Evolutionary conservation across 768 basidiomycete species (phyloP).

Genomic region (Pleurotus tuoliensis): DNA sequence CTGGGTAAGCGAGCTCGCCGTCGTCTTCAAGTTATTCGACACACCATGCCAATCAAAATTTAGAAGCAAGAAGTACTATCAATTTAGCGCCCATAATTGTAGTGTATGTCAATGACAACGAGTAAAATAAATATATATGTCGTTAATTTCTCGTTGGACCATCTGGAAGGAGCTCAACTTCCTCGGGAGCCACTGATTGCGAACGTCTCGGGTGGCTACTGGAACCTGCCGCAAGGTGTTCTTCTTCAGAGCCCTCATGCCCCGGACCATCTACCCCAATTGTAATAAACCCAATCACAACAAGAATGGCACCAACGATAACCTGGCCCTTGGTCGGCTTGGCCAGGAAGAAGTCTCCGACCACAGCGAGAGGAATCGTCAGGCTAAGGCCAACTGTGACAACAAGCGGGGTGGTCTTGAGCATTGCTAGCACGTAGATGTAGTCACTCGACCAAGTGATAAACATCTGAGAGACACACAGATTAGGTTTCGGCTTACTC

Average conservation of each 20-base stretch:
- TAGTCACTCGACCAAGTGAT: constrained; percentile 86
- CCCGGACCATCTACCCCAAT: constrained; percentile 49
- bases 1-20: neutral
- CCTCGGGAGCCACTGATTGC: neutral
- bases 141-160: neutral
- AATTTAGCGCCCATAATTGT: neutral
- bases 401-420: constrained; percentile 93
- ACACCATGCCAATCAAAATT: neutral
- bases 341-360: constrained; percentile 71
- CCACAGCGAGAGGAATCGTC: constrained; percentile 88
- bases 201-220: neutral
- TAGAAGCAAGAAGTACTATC: neutral
- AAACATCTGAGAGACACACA: constrained; percentile 51
- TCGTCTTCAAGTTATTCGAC: neutral
- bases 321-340: constrained; percentile 56
- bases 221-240: neutral
- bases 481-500: neutral
- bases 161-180: constrained; percentile 6
- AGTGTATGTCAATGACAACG: constrained; percentile 3
- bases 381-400: constrained; percentile 91
- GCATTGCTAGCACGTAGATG: constrained; percentile 85
- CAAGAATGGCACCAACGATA: constrained; percentile 70
- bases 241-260: neutral
- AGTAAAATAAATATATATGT: neutral
- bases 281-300: constrained; percentile 72